These are phyloP conservation scores for Cinchona pubescens DNA, from an alignment of 257 asterid genomes.

Conservation along the genomic window DNA sequence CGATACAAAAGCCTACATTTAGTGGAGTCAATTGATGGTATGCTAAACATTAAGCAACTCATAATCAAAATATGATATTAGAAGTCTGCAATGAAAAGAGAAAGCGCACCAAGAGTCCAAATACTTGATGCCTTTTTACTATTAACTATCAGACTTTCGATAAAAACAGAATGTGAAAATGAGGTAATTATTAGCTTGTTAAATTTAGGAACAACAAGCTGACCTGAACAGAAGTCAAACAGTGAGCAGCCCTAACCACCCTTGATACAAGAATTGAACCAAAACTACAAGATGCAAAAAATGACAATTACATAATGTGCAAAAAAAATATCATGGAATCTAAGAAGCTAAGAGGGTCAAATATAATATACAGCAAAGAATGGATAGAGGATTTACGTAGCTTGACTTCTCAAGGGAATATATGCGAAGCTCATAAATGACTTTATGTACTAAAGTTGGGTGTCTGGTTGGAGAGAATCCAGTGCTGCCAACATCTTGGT, in stretches of 20 bases:
- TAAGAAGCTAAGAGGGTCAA: neutral
- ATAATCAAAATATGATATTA: neutral
- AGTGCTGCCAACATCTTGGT: constrained; percentile 54
- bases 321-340: neutral
- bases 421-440: constrained; percentile 83
- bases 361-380: neutral
- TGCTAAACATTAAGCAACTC: neutral
- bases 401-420: constrained; percentile 90
- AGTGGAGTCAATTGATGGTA: neutral
- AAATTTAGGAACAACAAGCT: constrained; percentile 20
- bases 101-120: neutral
- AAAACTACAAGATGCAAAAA: constrained; percentile 46
- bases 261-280: constrained; percentile 85
- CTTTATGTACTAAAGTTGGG: constrained; percentile 71
- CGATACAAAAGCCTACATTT: neutral
- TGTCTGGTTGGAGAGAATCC: constrained; percentile 92
- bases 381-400: constrained; percentile 47
- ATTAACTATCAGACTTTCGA: neutral
- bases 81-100: neutral
- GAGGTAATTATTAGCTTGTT: neutral
- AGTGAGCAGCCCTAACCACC: constrained; percentile 94
- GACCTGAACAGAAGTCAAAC: constrained; percentile 96
- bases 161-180: neutral
- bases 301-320: neutral
- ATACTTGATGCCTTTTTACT: neutral